phyloP scores from a whole-genome alignment of 805 yeast genomes.

The Suhomyces emberorum region DNA sequence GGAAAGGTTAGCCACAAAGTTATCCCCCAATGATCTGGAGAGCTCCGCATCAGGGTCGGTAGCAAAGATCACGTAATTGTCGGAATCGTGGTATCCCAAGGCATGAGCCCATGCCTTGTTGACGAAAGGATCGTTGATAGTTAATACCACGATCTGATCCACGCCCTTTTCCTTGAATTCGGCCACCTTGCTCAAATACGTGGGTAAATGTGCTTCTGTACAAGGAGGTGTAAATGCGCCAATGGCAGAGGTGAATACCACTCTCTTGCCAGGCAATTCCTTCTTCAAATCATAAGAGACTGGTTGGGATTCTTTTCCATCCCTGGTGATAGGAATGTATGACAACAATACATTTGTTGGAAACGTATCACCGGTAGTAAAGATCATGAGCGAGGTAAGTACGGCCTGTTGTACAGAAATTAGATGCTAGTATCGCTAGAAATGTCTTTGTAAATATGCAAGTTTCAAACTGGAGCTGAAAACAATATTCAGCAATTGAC shows the following conservation, averaged over 20 bases:
- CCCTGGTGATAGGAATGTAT: constrained; percentile 29
- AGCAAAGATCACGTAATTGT: constrained; percentile 14
- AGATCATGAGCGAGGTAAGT: too few relatives aligned
- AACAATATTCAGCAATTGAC: too few relatives aligned
- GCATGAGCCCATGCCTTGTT: constrained; percentile 11
- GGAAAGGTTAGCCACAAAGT: constrained; percentile 9
- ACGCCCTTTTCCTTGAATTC: constrained; percentile 14
- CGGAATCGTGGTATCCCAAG: constrained; percentile 9
- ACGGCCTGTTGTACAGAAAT: too few relatives aligned
- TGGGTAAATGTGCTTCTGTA: constrained; percentile 11
- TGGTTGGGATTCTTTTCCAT: constrained; percentile 39
- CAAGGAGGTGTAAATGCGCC: constrained; percentile 10
- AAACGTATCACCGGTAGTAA: constrained; percentile 18
- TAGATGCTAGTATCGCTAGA: too few relatives aligned
- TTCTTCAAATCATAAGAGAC: constrained; percentile 32
- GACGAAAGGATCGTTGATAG: constrained; percentile 11
- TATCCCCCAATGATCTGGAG: constrained; percentile 11
- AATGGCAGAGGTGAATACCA: constrained; percentile 11
- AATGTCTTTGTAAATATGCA: too few relatives aligned
- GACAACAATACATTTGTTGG: constrained; percentile 28
- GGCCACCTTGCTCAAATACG: constrained; percentile 8
- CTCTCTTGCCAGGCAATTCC: constrained; percentile 14
- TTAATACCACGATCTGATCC: constrained; percentile 12
- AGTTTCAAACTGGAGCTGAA: too few relatives aligned
- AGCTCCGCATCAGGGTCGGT: constrained; percentile 12